These are phyloP conservation scores for Flueggea neowawraea DNA, from an alignment of 441 rosid species.

Conservation along the genomic window DNA sequence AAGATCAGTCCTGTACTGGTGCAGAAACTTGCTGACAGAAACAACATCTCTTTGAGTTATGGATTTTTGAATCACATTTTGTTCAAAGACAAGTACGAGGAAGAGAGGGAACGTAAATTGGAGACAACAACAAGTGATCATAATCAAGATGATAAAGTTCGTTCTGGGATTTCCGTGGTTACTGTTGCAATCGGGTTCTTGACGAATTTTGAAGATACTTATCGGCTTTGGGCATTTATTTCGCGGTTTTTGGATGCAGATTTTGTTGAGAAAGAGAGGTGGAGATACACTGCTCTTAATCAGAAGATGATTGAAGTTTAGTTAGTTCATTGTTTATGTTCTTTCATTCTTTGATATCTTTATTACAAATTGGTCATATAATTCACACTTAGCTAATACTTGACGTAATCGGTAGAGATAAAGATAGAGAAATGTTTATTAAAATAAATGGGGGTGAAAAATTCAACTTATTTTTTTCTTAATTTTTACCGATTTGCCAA, in stretches of 20 bases:
- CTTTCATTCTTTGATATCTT: too few relatives aligned
- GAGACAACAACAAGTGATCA: conserved; percentile 18
- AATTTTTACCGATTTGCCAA: too few relatives aligned
- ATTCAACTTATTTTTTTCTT: too few relatives aligned
- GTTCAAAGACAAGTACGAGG: conserved; percentile 35
- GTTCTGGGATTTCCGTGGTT: conserved; percentile 47
- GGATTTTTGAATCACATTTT: conserved; percentile 49
- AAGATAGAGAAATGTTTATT: too few relatives aligned
- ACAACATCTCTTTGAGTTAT: conserved; percentile 49
- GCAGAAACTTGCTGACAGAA: conserved; percentile 79
- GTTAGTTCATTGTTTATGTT: conserved; percentile 1
- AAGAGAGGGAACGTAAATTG: conserved; percentile 24
- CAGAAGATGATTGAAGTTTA: conserved; percentile 55
- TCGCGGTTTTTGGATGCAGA: conserved; percentile 90
- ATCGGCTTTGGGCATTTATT: conserved; percentile 77
- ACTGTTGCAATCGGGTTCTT: conserved; percentile 64
- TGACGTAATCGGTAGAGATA: too few relatives aligned
- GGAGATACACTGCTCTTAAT: conserved; percentile 83
- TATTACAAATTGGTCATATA: too few relatives aligned
- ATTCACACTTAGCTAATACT: too few relatives aligned
- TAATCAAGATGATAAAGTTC: conserved; percentile 1
- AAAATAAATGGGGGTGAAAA: too few relatives aligned
- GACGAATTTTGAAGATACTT: conserved; percentile 73
- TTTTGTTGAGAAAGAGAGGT: conserved; percentile 87
- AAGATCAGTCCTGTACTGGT: conserved; percentile 65